Conservation (phyloP, 2,329 filamentous ascomycete genomes). For the Microdochium paspali region DNA sequence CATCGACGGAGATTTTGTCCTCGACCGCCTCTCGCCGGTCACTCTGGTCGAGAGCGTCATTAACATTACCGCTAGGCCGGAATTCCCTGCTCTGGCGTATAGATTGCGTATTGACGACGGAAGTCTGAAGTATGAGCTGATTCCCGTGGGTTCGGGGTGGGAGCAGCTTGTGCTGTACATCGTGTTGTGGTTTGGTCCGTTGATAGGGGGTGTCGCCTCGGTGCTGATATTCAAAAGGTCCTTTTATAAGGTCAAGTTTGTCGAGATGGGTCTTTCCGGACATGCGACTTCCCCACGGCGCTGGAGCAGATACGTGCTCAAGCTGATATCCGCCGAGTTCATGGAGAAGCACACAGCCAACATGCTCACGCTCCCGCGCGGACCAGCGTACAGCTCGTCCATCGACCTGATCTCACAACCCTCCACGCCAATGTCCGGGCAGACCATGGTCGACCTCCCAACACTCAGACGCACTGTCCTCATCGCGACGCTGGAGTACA, state of each 20-base stretch:
- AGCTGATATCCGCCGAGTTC: conserved; percentile 52
- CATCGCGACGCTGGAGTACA: conserved; percentile 64
- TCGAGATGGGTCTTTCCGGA: background rate
- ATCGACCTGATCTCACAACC: no score
- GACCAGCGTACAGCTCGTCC: no score
- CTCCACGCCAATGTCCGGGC: conserved; percentile 4
- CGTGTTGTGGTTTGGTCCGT: background rate
- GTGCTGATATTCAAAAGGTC: background rate
- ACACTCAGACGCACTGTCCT: conserved; percentile 44
- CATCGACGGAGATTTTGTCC: conserved; percentile 47
- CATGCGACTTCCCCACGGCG: no score
- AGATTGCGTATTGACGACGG: conserved; percentile 7
- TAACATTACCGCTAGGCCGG: conserved; percentile 48
- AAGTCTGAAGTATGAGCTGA: background rate
- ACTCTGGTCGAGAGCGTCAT: conserved; percentile 44
- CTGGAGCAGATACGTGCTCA: conserved; percentile 39
- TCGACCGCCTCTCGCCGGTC: conserved; percentile 53
- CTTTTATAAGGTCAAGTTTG: conserved; percentile 1
- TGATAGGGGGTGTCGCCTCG: background rate
- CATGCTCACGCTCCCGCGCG: conserved; percentile 19
- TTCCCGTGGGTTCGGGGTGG: background rate
- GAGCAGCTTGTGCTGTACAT: conserved; percentile 1
- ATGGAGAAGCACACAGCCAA: conserved; percentile 30
- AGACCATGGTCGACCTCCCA: conserved; percentile 4
- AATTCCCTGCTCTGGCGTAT: conserved; percentile 45